Evolutionary conservation across 164 flowering plant genomes (phyloP).

Genomic region (Buxus sempervirens): DNA sequence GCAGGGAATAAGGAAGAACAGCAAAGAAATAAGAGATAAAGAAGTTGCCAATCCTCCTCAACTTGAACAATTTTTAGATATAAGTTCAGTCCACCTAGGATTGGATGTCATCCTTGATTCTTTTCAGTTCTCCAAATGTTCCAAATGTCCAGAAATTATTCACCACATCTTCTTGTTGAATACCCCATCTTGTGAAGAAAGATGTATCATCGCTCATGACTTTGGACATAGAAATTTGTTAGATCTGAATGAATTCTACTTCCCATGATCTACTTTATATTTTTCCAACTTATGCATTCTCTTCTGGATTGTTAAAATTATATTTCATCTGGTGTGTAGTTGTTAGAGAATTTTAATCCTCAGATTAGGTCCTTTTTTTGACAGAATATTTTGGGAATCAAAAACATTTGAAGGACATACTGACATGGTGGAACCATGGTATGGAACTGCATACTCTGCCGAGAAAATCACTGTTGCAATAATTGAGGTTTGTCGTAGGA

Average conservation of each 20-base stretch:
- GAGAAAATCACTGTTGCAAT: conserved; percentile 45
- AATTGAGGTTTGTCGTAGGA: conserved; percentile 59
- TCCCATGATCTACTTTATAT: background rate
- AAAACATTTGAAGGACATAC: conserved; percentile 81
- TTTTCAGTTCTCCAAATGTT: no score
- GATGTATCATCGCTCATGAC: no score
- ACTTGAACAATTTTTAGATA: no score
- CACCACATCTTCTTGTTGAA: no score
- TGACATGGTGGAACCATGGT: conserved; percentile 91
- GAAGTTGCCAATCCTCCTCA: no score
- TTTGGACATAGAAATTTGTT: background rate
- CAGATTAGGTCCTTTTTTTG: background rate
- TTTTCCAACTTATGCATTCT: background rate
- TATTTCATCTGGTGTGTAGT: background rate
- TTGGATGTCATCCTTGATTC: no score
- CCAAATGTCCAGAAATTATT: no score
- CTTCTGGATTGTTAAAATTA: no score
- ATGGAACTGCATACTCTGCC: conserved; percentile 75
- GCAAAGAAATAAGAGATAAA: no score
- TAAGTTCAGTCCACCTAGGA: no score
- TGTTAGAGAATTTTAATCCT: background rate
- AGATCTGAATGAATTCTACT: background rate
- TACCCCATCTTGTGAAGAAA: no score
- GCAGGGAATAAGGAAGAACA: no score
- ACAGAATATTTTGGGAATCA: conserved; percentile 96